Evolutionary conservation across 768 basidiomycete genomes (phyloP), one percentile per base, ranked within the genome.

Genomic region (Flagelloscypha sp.): DNA sequence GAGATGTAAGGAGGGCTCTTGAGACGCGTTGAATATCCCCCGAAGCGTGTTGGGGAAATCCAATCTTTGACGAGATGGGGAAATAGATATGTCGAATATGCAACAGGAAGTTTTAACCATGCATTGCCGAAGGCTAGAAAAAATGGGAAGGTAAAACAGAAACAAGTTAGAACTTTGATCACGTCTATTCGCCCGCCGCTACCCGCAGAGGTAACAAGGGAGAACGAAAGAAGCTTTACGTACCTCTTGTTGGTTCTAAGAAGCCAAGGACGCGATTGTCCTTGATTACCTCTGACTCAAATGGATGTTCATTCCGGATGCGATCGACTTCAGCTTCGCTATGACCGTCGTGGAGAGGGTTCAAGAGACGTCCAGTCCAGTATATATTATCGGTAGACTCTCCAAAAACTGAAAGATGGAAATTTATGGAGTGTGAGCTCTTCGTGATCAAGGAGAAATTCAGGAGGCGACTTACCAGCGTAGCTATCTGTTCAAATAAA

Each of bases 211-310:
- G 15, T 2, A n/a, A 7, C 4, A 18, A n/a, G 37, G 7, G 41
- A 27, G 9, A 13, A 18, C 30, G 25, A 22, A 7, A 8, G 21
- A 8, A 8, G 30, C 9, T 31, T 31, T 31, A 56, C 57, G 44
- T 41, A 76, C 74, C 70, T 59, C 76, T 61, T 25, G 72, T 74
- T 24, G 74, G 73, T 11, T 73, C 71, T 16, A 77, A 59, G 40
- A 66, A 71, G 30, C 74, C 76, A 22, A 77, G 59, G 33, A 77
- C 59, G 16, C 75, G 62, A 37, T 49, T 54, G 35, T 69, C 58
- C 41, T 58, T 43, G 36, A 72, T 48, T 15, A 57, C 65, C 24
- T 66, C 62, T n/a, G 53, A 40, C 45, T 78, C 74, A 17, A 56
- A 63, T 19, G 72, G 67, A 43, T 77, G 74, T 41, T 74, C 74